These are phyloP conservation scores for Epichloe gansuensis DNA, from an alignment of 2,329 filamentous ascomycete species.

Conservation along the genomic window DNA sequence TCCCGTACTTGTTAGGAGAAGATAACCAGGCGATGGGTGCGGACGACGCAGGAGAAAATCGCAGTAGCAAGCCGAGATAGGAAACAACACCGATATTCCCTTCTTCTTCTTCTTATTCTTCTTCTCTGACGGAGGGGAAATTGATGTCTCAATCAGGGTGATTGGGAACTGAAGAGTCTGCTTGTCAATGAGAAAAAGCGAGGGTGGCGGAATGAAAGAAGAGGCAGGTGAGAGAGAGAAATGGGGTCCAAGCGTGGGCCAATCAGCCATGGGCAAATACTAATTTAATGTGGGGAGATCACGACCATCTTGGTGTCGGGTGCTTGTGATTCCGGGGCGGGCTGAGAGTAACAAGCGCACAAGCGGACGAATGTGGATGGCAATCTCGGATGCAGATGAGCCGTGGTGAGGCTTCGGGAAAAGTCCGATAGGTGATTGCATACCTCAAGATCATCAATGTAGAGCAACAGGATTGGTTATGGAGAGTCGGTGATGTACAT, in stretches of 20 bases:
- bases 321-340: background rate
- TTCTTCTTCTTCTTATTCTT: background rate
- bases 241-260: slow-evolving; percentile 6
- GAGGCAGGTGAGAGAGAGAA: background rate
- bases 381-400: background rate
- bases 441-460: no score
- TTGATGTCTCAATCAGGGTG: background rate
- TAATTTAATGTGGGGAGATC: slow-evolving; percentile 16
- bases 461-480: no score
- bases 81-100: background rate
- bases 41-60: background rate
- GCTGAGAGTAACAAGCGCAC: background rate
- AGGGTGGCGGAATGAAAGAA: background rate
- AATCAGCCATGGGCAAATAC: slow-evolving; percentile 17
- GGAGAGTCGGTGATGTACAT: no score
- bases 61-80: background rate
- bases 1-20: no score
- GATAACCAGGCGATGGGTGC: background rate
- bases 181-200: background rate
- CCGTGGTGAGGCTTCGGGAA: background rate
- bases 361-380: background rate
- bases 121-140: background rate
- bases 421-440: no score
- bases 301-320: background rate
- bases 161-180: background rate